phyloP scores from a whole-genome alignment of 495 filamentous ascomycete species.

The Podospora conica region DNA sequence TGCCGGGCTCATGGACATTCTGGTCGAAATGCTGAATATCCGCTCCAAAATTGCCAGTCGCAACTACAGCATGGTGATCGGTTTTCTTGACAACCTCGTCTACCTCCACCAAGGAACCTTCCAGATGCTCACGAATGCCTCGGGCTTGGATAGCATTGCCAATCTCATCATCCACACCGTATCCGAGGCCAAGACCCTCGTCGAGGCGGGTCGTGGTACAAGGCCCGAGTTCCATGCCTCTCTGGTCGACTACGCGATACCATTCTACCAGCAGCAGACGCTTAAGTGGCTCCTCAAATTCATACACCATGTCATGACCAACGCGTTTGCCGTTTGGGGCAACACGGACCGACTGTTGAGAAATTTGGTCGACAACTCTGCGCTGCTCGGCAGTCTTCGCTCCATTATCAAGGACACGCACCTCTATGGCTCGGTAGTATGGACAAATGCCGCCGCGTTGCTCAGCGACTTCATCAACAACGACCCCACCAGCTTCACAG shows the following conservation, averaged over 20 bases:
- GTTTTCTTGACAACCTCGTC: slow-evolving; percentile 79
- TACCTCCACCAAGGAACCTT: slow-evolving; percentile 77
- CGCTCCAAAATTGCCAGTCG: slow-evolving; percentile 77
- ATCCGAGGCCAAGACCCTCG: slow-evolving; percentile 58
- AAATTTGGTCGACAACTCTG: slow-evolving; percentile 90
- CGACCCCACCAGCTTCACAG: slow-evolving; percentile 93
- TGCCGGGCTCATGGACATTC: slow-evolving; percentile 78
- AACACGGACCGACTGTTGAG: slow-evolving; percentile 83
- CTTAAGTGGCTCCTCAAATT: slow-evolving; percentile 93
- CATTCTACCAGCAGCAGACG: slow-evolving; percentile 85
- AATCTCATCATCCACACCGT: slow-evolving; percentile 79
- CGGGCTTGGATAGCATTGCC: slow-evolving; percentile 79
- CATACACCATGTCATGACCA: slow-evolving; percentile 88
- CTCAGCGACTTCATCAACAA: slow-evolving; percentile 97
- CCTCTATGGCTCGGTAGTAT: slow-evolving; percentile 83
- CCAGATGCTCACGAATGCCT: slow-evolving; percentile 66
- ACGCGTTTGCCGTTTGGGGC: slow-evolving; percentile 57
- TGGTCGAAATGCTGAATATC: slow-evolving; percentile 83
- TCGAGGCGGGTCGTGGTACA: slow-evolving; percentile 63
- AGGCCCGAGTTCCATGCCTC: slow-evolving; percentile 69
- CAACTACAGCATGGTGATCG: slow-evolving; percentile 70
- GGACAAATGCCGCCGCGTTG: slow-evolving; percentile 86
- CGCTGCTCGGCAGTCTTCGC: slow-evolving; percentile 68
- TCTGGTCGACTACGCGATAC: slow-evolving; percentile 84
- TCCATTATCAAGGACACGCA: slow-evolving; percentile 71